Conservation (phyloP, 2,329 filamentous ascomycete genomes). For the Phialophora expanda region DNA sequence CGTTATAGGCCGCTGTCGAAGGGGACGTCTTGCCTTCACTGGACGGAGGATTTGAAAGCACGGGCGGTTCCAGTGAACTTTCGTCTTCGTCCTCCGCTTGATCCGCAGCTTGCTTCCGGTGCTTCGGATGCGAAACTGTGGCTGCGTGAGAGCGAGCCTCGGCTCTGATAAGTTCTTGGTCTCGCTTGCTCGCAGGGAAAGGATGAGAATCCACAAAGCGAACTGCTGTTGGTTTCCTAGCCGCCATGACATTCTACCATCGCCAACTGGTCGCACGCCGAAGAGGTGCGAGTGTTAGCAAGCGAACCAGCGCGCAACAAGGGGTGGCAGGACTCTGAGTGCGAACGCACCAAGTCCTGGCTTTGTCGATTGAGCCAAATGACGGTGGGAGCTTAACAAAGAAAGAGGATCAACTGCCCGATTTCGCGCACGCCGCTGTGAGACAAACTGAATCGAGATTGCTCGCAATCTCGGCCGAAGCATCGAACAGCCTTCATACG, state of each 20-base stretch:
- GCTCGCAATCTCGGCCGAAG: background rate
- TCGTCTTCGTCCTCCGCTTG: background rate
- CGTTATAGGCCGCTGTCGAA: background rate
- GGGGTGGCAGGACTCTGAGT: background rate
- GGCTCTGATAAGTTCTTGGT: conserved; percentile 7
- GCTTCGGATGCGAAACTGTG: conserved; percentile 12
- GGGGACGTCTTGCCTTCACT: background rate
- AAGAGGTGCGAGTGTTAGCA: background rate
- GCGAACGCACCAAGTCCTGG: background rate
- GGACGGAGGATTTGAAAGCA: background rate
- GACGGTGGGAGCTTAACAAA: background rate
- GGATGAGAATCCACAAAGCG: conserved; percentile 16
- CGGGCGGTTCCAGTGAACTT: background rate
- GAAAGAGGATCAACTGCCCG: background rate
- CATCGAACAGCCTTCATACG: background rate
- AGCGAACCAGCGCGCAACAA: background rate
- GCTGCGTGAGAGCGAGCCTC: conserved; percentile 15
- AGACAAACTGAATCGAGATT: background rate
- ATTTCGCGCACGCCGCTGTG: background rate
- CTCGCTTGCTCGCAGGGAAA: conserved; percentile 14
- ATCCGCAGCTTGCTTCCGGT: background rate
- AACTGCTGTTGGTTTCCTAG: conserved; percentile 7
- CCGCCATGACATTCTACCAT: conserved; percentile 1
- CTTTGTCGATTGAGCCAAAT: background rate
- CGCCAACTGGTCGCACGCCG: background rate